phyloP scores from a whole-genome alignment of 139 green algal genomes.

The Gonium pectorale region DNA sequence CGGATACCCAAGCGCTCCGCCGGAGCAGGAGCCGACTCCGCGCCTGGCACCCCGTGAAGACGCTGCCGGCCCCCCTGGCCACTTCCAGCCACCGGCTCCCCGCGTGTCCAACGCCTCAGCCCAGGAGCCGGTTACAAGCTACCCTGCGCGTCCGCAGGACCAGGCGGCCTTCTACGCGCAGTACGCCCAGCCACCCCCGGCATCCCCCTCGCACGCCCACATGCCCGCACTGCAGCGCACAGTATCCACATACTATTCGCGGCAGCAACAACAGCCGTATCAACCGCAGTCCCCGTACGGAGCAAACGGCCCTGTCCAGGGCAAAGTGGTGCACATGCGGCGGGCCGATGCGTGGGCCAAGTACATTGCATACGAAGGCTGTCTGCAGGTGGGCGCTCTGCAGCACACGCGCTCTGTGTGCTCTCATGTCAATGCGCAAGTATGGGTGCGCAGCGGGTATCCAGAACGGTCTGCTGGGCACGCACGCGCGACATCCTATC shows the following conservation, averaged over 20 bases:
- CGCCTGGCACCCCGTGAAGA: background rate
- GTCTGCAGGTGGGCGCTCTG: constrained; percentile 53
- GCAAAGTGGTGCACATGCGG: constrained; percentile 55
- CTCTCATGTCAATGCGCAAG: too few species aligned
- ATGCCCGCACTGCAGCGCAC: too few species aligned
- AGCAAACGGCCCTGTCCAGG: background rate
- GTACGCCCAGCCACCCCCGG: background rate
- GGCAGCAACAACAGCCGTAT: constrained; percentile 4
- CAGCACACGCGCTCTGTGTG: too few species aligned
- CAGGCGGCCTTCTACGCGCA: background rate
- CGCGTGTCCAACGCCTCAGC: too few species aligned
- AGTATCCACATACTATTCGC: too few species aligned
- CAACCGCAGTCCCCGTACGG: background rate
- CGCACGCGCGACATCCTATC: too few species aligned
- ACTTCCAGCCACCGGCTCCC: too few species aligned
- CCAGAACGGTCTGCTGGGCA: too few species aligned
- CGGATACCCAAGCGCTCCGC: background rate
- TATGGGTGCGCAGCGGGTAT: too few species aligned
- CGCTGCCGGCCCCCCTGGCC: too few species aligned
- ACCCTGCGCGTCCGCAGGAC: background rate
- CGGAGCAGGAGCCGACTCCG: background rate
- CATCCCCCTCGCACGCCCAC: too few species aligned
- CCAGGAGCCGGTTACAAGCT: too few species aligned
- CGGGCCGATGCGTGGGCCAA: constrained; percentile 59
- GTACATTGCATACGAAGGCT: constrained; percentile 68